Conservation (phyloP, 2,329 filamentous ascomycete genomes). For the Chaetomium sp. region DNA sequence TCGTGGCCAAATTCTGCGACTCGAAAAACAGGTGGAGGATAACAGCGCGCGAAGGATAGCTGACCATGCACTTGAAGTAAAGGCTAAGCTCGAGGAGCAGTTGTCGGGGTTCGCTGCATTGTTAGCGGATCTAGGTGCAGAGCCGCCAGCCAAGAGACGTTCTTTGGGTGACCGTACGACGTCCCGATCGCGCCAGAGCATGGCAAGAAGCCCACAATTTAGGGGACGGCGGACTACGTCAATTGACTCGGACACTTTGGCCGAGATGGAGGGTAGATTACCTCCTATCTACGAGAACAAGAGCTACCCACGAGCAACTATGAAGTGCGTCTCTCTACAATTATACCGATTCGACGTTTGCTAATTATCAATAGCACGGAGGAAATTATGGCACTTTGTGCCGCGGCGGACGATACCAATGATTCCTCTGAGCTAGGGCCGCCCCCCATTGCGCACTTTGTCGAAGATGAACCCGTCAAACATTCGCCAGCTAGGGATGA, state of each 20-base stretch:
- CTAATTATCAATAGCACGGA: constrained; percentile 44
- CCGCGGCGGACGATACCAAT: constrained; percentile 41
- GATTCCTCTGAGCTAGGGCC: constrained; percentile 66
- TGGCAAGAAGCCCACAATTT: constrained; percentile 44
- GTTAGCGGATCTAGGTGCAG: constrained; percentile 57
- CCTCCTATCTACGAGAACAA: constrained; percentile 67
- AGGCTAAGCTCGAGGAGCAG: constrained; percentile 64
- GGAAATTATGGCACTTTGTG: constrained; percentile 55
- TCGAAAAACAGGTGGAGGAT: constrained; percentile 61
- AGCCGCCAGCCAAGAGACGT: constrained; percentile 48
- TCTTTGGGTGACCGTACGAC: constrained; percentile 37
- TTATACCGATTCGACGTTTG: not conserved
- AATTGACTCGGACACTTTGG: constrained; percentile 45
- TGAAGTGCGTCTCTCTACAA: constrained; percentile 49
- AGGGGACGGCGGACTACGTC: constrained; percentile 48
- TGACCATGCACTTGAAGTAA: constrained; percentile 63
- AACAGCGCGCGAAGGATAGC: constrained; percentile 53
- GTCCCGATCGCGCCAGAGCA: constrained; percentile 27
- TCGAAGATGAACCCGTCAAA: constrained; percentile 51
- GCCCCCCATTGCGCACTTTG: constrained; percentile 52
- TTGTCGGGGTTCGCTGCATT: constrained; percentile 63
- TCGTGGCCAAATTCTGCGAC: constrained; percentile 60
- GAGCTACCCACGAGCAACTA: constrained; percentile 57
- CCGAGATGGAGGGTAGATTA: constrained; percentile 49
- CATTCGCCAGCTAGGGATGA: constrained; percentile 36